A percentile compares a stretch with the other conserved stretches of the same genome.
phyloP scores from a whole-genome alignment of 768 basidiomycete species.

The Macrolepiota fuliginosa region DNA sequence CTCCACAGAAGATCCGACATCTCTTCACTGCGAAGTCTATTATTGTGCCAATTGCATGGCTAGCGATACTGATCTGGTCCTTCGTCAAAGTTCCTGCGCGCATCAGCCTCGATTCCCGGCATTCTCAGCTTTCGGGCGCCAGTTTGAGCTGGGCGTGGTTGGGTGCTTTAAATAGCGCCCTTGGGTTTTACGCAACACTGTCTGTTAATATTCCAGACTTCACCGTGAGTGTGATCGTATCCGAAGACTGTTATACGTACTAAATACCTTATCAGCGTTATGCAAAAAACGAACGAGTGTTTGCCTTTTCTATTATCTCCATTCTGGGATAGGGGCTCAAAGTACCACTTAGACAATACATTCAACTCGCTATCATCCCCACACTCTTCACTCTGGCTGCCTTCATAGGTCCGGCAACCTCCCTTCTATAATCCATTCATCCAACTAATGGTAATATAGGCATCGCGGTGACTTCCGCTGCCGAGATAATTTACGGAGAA shows the following conservation, averaged over 20 bases:
- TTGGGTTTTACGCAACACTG: slow-evolving; percentile 72
- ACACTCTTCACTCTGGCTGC: slow-evolving; percentile 72
- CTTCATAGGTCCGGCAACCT: slow-evolving; percentile 48
- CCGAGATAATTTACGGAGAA: slow-evolving; percentile 65
- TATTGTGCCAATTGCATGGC: slow-evolving; percentile 61
- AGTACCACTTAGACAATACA: slow-evolving; percentile 52
- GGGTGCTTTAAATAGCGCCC: slow-evolving; percentile 68
- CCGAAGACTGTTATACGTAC: neutral
- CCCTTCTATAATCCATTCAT: neutral
- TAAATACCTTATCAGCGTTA: slow-evolving; percentile 50
- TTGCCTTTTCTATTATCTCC: slow-evolving; percentile 19
- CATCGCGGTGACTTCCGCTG: slow-evolving; percentile 78
- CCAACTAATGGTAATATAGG: slow-evolving; percentile 27
- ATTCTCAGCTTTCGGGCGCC: slow-evolving; percentile 49
- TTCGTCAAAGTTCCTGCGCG: slow-evolving; percentile 63
- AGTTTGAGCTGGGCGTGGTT: slow-evolving; percentile 78
- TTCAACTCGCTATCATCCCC: slow-evolving; percentile 77
- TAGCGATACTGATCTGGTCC: slow-evolving; percentile 80
- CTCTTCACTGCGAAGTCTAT: slow-evolving; percentile 72
- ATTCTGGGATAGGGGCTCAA: neutral
- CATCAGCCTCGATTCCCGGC: slow-evolving; percentile 55
- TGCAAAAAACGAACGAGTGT: slow-evolving; percentile 65
- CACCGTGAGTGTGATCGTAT: slow-evolving; percentile 35
- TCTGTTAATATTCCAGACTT: slow-evolving; percentile 87
- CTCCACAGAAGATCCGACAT: slow-evolving; percentile 74